Percentiles rank a stretch among this genome's conserved stretches.
These are phyloP conservation scores for Yamadazyma scolyti DNA, from an alignment of 805 yeast genomes.

Conservation along the genomic window DNA sequence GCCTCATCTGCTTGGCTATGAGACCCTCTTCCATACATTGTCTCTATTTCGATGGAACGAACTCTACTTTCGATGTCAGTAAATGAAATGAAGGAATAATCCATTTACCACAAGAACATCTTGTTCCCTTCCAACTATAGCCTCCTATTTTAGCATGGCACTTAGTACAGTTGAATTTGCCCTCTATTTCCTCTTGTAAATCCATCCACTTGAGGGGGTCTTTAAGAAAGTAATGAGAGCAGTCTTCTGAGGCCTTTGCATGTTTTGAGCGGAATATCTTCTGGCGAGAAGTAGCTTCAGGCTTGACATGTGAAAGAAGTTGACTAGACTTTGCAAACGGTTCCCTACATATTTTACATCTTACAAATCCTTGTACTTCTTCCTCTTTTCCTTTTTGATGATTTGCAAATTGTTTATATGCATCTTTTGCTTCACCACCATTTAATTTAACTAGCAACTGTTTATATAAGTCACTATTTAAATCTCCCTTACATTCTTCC, in stretches of 20 bases:
- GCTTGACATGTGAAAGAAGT: constrained; percentile 63
- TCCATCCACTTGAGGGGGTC: constrained; percentile 96
- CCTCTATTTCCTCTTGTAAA: constrained; percentile 71
- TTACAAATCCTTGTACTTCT: constrained; percentile 20
- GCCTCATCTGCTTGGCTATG: no score
- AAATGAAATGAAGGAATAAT: constrained; percentile 87
- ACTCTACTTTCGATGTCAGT: constrained; percentile 75
- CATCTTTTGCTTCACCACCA: constrained; percentile 40
- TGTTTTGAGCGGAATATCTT: constrained; percentile 59
- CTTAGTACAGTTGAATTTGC: constrained; percentile 70
- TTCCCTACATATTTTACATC: constrained; percentile 83
- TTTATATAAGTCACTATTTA: constrained; percentile 21
- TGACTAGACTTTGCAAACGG: constrained; percentile 60
- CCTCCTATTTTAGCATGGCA: constrained; percentile 87
- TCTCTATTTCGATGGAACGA: no score
- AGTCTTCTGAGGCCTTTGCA: constrained; percentile 52
- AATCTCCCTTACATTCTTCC: constrained; percentile 31
- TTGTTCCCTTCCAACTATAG: constrained; percentile 89
- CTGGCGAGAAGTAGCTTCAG: constrained; percentile 62
- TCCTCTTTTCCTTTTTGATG: constrained; percentile 14
- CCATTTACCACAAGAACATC: constrained; percentile 96
- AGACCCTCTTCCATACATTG: no score
- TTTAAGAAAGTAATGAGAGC: constrained; percentile 75
- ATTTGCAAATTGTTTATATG: constrained; percentile 19
- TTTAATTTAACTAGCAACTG: constrained; percentile 22